Evolutionary conservation across 371 early-diverging fungal genomes (phyloP).

Genomic region (Coemansia sp.): DNA sequence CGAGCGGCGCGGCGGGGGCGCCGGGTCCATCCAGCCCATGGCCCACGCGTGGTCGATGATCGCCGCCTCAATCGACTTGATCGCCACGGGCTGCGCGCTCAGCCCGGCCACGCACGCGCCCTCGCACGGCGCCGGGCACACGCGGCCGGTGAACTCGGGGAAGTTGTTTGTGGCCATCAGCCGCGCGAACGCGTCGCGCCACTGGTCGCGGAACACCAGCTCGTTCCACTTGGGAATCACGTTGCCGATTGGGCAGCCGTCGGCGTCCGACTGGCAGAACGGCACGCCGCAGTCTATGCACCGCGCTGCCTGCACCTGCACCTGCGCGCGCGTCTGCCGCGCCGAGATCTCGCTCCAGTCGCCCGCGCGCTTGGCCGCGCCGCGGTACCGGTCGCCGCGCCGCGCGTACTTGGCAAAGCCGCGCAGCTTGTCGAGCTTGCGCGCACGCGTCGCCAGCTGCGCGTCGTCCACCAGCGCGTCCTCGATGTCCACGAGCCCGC

Average conservation of each 20-base stretch:
- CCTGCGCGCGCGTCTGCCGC: constrained; percentile 74
- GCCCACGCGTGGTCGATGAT: constrained; percentile 95
- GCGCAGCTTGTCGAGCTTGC: constrained; percentile 74
- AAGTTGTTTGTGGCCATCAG: constrained; percentile 97
- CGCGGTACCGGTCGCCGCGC: constrained; percentile 83
- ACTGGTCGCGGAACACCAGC: constrained; percentile 88
- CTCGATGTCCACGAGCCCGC: constrained; percentile 83
- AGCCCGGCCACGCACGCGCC: constrained; percentile 91
- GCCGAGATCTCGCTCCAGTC: constrained; percentile 95
- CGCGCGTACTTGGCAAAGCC: constrained; percentile 95
- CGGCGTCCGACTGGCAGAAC: constrained; percentile 90
- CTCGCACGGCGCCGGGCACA: constrained; percentile 96
- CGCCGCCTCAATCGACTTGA: constrained; percentile 96
- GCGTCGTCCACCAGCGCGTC: constrained; percentile 80
- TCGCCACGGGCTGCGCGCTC: constrained; percentile 87
- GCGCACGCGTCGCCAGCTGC: constrained; percentile 63
- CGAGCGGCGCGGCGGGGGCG: constrained; percentile 75
- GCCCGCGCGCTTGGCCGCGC: constrained; percentile 71
- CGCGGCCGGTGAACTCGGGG: constrained; percentile 91
- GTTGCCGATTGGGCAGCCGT: constrained; percentile 96
- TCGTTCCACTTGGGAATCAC: constrained; percentile 99
- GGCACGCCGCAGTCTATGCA: constrained; percentile 98
- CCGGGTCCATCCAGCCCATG: constrained; percentile 92
- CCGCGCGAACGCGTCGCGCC: constrained; percentile 91
- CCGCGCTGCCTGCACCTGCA: constrained; percentile 92